A percentile compares a stretch with the other conserved stretches of the same genome.
Evolutionary conservation across 768 basidiomycete species (phyloP).

Genomic region (Auriscalpium vulgare): DNA sequence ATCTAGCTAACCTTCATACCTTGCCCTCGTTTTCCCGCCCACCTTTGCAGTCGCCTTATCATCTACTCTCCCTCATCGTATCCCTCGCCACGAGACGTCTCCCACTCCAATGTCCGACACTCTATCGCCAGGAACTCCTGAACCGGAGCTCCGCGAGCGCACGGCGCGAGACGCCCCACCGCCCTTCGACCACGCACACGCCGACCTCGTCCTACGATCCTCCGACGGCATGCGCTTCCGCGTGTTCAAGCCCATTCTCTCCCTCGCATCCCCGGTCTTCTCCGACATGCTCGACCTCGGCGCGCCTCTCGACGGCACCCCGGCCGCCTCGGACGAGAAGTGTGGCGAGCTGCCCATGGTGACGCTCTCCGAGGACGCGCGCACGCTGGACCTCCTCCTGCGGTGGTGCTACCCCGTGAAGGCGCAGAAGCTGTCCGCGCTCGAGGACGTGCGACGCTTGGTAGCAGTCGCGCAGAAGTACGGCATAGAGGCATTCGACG

Average conservation of each 20-base stretch:
- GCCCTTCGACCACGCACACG: neutral
- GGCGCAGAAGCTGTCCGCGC: neutral
- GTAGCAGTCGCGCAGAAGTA: neutral
- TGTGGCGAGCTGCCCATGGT: neutral
- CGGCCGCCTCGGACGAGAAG: neutral
- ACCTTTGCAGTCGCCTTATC: too few species aligned
- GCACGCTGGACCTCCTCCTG: neutral
- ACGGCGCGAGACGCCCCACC: neutral
- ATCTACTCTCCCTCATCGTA: too few species aligned
- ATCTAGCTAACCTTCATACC: too few species aligned
- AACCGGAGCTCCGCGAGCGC: too few species aligned
- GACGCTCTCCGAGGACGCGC: neutral
- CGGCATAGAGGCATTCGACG: neutral
- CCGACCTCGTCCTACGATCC: constrained; percentile 7
- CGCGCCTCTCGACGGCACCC: constrained; percentile 8
- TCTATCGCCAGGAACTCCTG: too few species aligned
- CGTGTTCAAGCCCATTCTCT: constrained; percentile 3
- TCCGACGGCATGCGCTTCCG: constrained; percentile 3
- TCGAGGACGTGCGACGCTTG: neutral
- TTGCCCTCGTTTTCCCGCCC: too few species aligned
- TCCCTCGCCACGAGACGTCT: too few species aligned
- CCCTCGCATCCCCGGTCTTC: neutral
- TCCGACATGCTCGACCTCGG: constrained; percentile 6
- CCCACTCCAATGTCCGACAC: too few species aligned
- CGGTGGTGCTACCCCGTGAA: neutral